Base-by-base conservation (phyloP, 192 early-diverging fungal species). In the Coemansia sp. region DNA sequence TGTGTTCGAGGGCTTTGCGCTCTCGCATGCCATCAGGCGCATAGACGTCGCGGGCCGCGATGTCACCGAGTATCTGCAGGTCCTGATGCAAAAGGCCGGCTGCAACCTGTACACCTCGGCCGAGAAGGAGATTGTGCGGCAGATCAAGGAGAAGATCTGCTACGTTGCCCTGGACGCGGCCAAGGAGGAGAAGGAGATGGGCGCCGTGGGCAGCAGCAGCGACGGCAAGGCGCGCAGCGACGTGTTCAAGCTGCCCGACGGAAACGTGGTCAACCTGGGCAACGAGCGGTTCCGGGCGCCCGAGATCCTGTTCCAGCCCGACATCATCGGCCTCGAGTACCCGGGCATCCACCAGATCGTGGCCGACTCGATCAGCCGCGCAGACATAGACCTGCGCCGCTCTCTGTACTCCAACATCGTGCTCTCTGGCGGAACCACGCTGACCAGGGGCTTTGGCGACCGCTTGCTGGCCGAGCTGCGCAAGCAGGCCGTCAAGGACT, bases 91-190 rank as follows among this genome's bases (percentile, higher is more conserved):
- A 51, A 95, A 95, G 75, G 81, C 88, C 1, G 95, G 95, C 16
- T 87, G 89, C 74, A 83, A 86, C 59, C 91, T 99, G 68, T 83
- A 89, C 66, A 98, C 93, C 3, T 89, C 91, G 16, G 95, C 97
- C 46, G 97, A 99, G 72, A 90, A 89, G 62, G 97, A 99, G 71
- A 87, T 97, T 55, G 95, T 97, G 8, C 87, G 95, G 48, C 86
- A 92, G 55, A 91, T 98, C 61, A 99, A 99, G 78, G 97, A 99
- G 64, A 96, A 92, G 75, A 86, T 88, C 22, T 99, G 95, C 80
- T 98, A 95, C 67, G 71, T 99, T 52, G 89, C 97, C 28, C 62
- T 87, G 42, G 93, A 92, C 72, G 93, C 95, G 19, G 72, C 83
- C 58, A 92, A 94, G 67, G 95, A 97, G 75, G 95, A 98, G 72